Evolutionary conservation across 2,329 filamentous ascomycete species (phyloP).

Genomic region (Botrytis cinerea): DNA sequence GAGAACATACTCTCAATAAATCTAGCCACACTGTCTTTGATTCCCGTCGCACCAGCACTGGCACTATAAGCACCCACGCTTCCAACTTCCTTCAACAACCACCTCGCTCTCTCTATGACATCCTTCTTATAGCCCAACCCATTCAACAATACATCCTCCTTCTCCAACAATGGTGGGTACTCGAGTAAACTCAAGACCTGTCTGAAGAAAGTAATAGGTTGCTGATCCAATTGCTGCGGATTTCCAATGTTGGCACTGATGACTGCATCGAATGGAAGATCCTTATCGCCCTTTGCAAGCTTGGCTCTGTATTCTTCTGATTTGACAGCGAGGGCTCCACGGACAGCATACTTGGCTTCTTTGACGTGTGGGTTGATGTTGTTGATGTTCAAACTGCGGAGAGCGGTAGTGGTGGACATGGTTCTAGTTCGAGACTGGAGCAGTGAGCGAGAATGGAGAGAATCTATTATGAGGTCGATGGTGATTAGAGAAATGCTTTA

Average conservation of each 20-base stretch:
- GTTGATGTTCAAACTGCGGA: constrained; percentile 66
- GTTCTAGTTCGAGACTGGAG: constrained; percentile 27
- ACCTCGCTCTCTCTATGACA: constrained; percentile 80
- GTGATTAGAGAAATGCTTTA: constrained; percentile 15
- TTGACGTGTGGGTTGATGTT: constrained; percentile 93
- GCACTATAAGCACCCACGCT: constrained; percentile 97
- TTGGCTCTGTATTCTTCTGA: constrained; percentile 85
- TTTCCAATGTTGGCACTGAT: constrained; percentile 99
- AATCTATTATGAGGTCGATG: constrained; percentile 5
- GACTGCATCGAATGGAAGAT: constrained; percentile 82
- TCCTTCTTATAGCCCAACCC: constrained; percentile 85
- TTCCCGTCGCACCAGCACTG: constrained; percentile 82
- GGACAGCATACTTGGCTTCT: constrained; percentile 91
- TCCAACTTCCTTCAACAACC: constrained; percentile 77
- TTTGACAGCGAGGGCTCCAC: constrained; percentile 90
- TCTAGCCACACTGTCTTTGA: constrained; percentile 85
- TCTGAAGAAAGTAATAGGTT: constrained; percentile 98
- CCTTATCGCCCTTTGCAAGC: constrained; percentile 57
- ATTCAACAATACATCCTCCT: constrained; percentile 75
- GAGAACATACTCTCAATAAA: constrained; percentile 80
- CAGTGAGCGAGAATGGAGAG: constrained; percentile 1
- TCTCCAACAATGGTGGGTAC: constrained; percentile 81
- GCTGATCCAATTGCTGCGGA: constrained; percentile 97
- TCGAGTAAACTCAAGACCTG: constrained; percentile 93
- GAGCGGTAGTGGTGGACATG: constrained; percentile 44